Conservation (phyloP, 2,329 filamentous ascomycete genomes). For the Xylariaceae sp. region DNA sequence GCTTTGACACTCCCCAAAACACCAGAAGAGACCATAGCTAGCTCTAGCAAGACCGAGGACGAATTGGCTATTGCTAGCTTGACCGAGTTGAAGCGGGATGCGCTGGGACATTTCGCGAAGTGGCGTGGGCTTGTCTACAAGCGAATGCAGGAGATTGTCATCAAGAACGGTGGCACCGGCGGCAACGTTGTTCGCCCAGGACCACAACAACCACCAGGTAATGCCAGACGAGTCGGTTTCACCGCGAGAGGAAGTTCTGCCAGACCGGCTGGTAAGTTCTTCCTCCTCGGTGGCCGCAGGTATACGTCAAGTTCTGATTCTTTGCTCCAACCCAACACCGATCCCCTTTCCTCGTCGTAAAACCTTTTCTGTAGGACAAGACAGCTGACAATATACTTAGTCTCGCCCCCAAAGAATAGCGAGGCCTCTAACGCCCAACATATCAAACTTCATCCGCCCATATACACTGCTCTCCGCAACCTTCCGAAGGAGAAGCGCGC, state of each 20-base stretch:
- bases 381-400: constrained; percentile 30
- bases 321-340: not conserved
- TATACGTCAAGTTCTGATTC: constrained; percentile 18
- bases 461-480: constrained; percentile 56
- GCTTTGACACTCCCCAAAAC: constrained; percentile 30
- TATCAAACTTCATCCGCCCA: constrained; percentile 52
- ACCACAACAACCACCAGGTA: constrained; percentile 25
- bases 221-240: constrained; percentile 37
- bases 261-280: constrained; percentile 36
- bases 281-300: constrained; percentile 19
- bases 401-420: constrained; percentile 30
- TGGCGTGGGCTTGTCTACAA: constrained; percentile 71
- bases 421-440: constrained; percentile 48
- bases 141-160: constrained; percentile 65
- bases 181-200: constrained; percentile 26
- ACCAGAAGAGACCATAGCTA: constrained; percentile 29
- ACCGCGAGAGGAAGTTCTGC: constrained; percentile 33
- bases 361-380: not conserved
- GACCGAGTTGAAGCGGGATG: constrained; percentile 64
- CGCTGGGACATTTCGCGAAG: constrained; percentile 68
- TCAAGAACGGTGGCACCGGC: constrained; percentile 39
- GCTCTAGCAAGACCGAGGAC: constrained; percentile 38
- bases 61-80: constrained; percentile 36
- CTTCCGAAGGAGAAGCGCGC: constrained; percentile 58
- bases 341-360: not conserved